Evolutionary conservation across 176 grass and related monocot genomes (phyloP).

Genomic region (Musa schizocarpa): DNA sequence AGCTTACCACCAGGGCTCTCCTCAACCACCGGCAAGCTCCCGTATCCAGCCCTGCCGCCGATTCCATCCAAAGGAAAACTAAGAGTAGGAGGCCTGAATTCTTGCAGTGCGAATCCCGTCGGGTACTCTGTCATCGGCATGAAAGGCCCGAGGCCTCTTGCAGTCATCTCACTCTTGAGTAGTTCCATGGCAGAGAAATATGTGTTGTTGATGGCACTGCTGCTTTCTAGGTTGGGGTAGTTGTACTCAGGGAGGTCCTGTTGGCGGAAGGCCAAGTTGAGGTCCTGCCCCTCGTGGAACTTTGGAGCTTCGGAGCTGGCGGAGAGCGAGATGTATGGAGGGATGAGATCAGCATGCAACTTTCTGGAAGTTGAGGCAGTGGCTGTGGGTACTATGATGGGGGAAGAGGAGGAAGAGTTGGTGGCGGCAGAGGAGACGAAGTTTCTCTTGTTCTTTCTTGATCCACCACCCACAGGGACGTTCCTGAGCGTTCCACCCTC

Average conservation of each 20-base stretch:
- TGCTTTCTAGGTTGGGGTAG: conserved; percentile 9
- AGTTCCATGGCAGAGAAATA: conserved; percentile 15
- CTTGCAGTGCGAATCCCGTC: conserved; percentile 6
- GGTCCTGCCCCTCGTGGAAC: conserved; percentile 18
- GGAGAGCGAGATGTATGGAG: conserved; percentile 6
- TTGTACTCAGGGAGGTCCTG: not conserved
- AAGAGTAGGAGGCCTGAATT: conserved; percentile 6
- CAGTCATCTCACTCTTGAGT: conserved; percentile 2
- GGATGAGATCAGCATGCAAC: not conserved
- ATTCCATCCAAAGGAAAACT: conserved; percentile 7
- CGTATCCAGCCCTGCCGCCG: not conserved
- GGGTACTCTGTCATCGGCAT: conserved; percentile 1
- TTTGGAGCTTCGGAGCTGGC: not conserved
- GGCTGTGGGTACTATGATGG: not conserved
- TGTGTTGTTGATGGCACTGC: not conserved
- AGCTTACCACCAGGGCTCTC: not conserved
- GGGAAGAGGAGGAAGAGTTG: not conserved
- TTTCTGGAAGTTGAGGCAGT: not conserved
- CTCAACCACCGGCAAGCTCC: not conserved
- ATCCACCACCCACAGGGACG: not conserved
- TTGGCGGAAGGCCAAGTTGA: conserved; percentile 24
- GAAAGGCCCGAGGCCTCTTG: not conserved
- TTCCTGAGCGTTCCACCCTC: conserved; percentile 5
- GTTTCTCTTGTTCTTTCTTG: not conserved
- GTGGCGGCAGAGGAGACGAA: conserved; percentile 1